Base-by-base conservation (phyloP, 805 yeast genomes). In the Candida railenensis region DNA sequence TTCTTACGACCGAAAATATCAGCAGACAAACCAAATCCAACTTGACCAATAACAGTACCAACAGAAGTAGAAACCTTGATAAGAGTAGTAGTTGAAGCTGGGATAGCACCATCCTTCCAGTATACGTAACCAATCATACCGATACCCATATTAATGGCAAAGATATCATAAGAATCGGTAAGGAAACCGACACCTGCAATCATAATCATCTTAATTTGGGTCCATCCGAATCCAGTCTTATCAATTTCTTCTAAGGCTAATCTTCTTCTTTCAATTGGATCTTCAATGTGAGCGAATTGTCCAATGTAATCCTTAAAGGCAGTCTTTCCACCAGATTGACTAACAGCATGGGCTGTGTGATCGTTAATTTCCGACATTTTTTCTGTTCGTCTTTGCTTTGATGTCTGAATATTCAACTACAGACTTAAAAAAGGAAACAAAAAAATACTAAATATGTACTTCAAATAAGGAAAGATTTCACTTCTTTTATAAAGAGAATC, bases 151-250 rank as follows among this genome's bases (percentile, higher is more conserved):
- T 86, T 87, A 58, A 89, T 89, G 55, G 96, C 91, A 59, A 89
- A 90, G 55, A 90, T 87, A 75, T 90, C 96, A 68, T 90, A 89
- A 46, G 96, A 82, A 71, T 89, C 97, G 22, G 96, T 89, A 69
- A 90, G 67, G 81, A 89, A 89, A 65, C 97, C 97, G 54, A 89
- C 94, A 76, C 97, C 73, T 69, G 96, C 96, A 63, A 88, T 89
- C 67, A 80, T 63, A 58, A 88, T 86, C 74, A 89, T 87, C 69
- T 89, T 81, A 45, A 87, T 67, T 59, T 87, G 94, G 60, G 87
- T 84, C 94, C 90, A 84, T 48, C 91, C 88, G 56, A 87, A 87
- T 0, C 75, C 67, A 45, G 89, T 87, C 55, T 84, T 82, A 67
- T 87, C 96, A 53, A 87, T 87, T 62, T 86, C 87, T 65, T 86